Conservation (phyloP, 2,329 filamentous ascomycete genomes). For the Clonostachys rosea region DNA sequence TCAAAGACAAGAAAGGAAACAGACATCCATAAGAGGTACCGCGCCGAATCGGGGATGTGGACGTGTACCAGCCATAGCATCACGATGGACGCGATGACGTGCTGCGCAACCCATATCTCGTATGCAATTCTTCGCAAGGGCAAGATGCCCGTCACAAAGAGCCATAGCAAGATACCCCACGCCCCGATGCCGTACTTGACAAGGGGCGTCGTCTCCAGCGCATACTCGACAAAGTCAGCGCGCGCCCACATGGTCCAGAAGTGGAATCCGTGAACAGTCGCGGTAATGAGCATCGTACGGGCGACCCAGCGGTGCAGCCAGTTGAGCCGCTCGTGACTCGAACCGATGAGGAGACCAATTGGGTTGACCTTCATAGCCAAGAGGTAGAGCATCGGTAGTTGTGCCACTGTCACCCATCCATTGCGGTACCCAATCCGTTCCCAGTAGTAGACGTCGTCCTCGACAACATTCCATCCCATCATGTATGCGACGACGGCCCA, state of each 20-base stretch:
- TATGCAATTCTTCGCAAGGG: conserved; percentile 16
- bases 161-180: conserved; percentile 16
- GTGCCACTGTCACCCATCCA: conserved; percentile 14
- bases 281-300: conserved; percentile 41
- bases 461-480: conserved; percentile 63
- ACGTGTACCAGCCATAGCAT: conserved; percentile 12
- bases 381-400: conserved; percentile 54
- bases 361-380: conserved; percentile 92
- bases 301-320: conserved; percentile 68
- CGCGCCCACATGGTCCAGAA: conserved; percentile 13
- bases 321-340: conserved; percentile 97
- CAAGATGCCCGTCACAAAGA: conserved; percentile 9
- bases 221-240: conserved; percentile 15
- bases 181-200: conserved; percentile 16
- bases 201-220: conserved; percentile 15
- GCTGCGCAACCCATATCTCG: conserved; percentile 17
- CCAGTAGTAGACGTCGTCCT: conserved; percentile 14
- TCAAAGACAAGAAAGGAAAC: conserved; percentile 16
- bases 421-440: conserved; percentile 16
- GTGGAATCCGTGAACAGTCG: conserved; percentile 15
- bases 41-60: conserved; percentile 15
- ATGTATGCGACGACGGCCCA: conserved; percentile 84
- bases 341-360: conserved; percentile 72
- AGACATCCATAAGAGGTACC: conserved; percentile 17
- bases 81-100: conserved; percentile 12